These are phyloP conservation scores for Salix udensis DNA, from an alignment of 345 rosid genomes.

Conservation along the genomic window DNA sequence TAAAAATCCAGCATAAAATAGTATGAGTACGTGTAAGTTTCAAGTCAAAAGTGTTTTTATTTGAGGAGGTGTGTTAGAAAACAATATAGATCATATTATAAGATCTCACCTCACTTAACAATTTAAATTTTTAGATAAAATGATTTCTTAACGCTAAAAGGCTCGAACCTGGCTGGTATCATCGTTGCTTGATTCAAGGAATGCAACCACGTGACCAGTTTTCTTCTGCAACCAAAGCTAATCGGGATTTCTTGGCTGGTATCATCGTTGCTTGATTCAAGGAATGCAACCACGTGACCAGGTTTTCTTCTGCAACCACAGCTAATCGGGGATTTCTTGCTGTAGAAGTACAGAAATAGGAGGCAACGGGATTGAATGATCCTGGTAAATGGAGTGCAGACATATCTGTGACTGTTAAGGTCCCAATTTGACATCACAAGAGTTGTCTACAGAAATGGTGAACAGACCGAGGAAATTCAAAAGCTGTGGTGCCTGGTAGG, in stretches of 20 bases:
- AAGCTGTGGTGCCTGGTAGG: neutral
- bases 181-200: neutral
- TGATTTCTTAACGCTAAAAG: neutral
- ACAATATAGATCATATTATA: no score
- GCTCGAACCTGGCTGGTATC: neutral
- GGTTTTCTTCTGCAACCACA: neutral
- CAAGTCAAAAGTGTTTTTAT: no score
- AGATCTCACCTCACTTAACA: accelerated
- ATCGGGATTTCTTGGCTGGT: neutral
- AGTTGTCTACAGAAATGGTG: neutral
- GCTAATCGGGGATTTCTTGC: neutral
- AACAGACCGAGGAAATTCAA: neutral
- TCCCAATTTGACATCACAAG: neutral
- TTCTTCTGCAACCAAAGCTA: neutral
- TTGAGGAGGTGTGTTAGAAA: no score
- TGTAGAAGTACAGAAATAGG: neutral
- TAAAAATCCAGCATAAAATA: no score
- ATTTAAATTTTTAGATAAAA: accelerated
- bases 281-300: neutral
- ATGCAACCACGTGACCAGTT: neutral
- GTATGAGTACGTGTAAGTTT: accelerated
- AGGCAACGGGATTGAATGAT: neutral
- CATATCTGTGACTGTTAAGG: neutral
- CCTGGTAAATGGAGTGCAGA: neutral
- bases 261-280: neutral